Evolutionary conservation across 768 basidiomycete genomes (phyloP), one percentile per base, ranked within the genome.

Genomic region (Tulasnella sp.): DNA sequence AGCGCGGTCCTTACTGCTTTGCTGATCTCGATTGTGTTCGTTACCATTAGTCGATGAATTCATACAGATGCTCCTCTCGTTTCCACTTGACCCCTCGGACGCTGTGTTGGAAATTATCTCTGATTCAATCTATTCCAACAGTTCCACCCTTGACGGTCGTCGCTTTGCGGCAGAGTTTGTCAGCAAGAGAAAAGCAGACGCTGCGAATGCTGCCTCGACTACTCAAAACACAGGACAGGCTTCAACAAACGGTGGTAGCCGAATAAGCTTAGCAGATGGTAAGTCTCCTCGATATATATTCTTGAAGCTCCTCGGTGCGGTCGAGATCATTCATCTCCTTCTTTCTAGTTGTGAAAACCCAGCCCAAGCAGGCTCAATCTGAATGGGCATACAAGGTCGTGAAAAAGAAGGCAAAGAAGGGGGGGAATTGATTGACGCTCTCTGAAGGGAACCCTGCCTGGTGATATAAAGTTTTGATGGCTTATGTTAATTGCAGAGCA

Each of bases 41-140:
- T n/a, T n/a, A n/a, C n/a, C n/a, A n/a, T 3, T 60, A 95, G 92
- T 93, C 47, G 95, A 98, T 63, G 95, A 98, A 58, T 91, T 98
- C 62, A 81, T 89, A 61, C 81, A 85, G 40, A 93, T 98, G 89
- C 70, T 99, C 20, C 75, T 99, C 22, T 80, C 85, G 1, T 98
- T 99, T 72, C 86, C 93, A 3, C 66, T 96, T 45, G 91, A 98
- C 57, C 86, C 83, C 16, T 86, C 84, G 59, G 69, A 77, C 58
- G 78, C 77, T 13, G 88, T 84, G 0, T 67, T 78, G 37, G 95
- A 99, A 66, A 81, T 95, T 62, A 98, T 99, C 57, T 85, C 87
- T 20, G 95, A 98, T 63, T 73, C 85, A 37, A 91, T 98, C 55
- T 99, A 98, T 61, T 80, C 83, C 47, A 91, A 85, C 61, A 93